Evolutionary conservation across 2,329 filamentous ascomycete species (phyloP).

Genomic region (Fusarium sp.): DNA sequence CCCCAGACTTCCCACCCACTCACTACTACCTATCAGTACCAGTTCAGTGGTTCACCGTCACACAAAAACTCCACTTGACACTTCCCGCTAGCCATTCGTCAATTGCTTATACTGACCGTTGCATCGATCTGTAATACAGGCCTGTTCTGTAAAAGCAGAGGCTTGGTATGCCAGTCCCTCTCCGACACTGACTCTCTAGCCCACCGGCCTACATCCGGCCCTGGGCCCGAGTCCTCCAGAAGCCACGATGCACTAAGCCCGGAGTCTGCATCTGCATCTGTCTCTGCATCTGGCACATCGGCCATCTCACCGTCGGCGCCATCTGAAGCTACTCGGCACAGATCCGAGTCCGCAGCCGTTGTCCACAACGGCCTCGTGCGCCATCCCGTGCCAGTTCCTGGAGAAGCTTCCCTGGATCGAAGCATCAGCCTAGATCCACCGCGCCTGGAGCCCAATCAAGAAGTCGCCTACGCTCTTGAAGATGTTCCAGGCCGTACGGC

Average conservation of each 20-base stretch:
- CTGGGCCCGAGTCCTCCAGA: conserved; percentile 8
- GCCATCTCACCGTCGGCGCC: conserved; percentile 23
- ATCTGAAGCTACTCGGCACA: conserved; percentile 17
- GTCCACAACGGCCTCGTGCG: conserved; percentile 43
- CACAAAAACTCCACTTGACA: not conserved
- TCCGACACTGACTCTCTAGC: conserved; percentile 27
- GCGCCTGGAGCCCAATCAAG: conserved; percentile 1
- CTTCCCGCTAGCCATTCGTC: conserved; percentile 2
- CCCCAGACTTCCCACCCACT: not conserved
- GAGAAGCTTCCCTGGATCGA: not conserved
- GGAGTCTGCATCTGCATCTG: conserved; percentile 9
- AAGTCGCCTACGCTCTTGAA: conserved; percentile 52
- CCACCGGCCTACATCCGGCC: not conserved
- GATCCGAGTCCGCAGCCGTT: conserved; percentile 32
- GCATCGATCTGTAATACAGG: conserved; percentile 35
- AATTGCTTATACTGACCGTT: conserved; percentile 17
- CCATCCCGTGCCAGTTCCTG: conserved; percentile 11
- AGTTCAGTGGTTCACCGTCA: not conserved
- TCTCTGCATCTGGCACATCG: conserved; percentile 20
- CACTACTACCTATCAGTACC: not conserved
- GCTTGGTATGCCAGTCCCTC: conserved; percentile 49
- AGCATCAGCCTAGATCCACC: conserved; percentile 8
- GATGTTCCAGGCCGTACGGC: conserved; percentile 55
- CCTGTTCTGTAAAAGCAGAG: conserved; percentile 49
- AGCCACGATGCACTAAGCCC: conserved; percentile 11